Percentiles rank a stretch among this genome's conserved stretches.
phyloP scores from a whole-genome alignment of 805 yeast genomes.

The Ogataea henricii region DNA sequence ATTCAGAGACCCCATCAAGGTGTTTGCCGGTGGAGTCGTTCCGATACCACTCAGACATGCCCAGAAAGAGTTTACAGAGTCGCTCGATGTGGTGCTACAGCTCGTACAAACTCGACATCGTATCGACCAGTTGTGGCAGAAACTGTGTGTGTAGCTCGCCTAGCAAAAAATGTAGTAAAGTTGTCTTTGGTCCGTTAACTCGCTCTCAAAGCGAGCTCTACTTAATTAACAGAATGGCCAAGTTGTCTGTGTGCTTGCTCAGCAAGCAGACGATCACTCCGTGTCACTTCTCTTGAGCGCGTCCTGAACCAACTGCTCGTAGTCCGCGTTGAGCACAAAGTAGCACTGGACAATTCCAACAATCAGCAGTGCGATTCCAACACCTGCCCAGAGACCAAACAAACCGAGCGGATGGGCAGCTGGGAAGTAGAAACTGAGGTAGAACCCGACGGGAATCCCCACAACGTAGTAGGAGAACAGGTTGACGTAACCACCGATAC shows the following conservation, averaged over 20 bases:
- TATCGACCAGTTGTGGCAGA: neutral
- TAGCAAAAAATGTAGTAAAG: no score
- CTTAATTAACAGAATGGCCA: no score
- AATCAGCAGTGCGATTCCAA: constrained; percentile 36
- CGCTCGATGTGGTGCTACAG: constrained; percentile 13
- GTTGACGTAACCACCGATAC: constrained; percentile 55
- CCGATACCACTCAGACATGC: constrained; percentile 23
- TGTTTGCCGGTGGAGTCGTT: constrained; percentile 33
- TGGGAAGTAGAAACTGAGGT: constrained; percentile 54
- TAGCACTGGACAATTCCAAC: constrained; percentile 54
- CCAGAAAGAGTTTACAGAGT: constrained; percentile 16
- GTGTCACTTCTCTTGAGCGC: constrained; percentile 39
- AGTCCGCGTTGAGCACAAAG: constrained; percentile 48
- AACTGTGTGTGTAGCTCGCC: no score
- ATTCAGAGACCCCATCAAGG: constrained; percentile 23
- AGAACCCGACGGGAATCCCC: constrained; percentile 67
- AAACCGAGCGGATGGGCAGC: constrained; percentile 38
- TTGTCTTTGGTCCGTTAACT: no score
- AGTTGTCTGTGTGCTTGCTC: no score
- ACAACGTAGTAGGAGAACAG: constrained; percentile 63
- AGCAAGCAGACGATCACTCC: constrained; percentile 14
- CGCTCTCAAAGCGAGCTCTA: no score
- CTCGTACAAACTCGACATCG: constrained; percentile 14
- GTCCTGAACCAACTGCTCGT: constrained; percentile 51
- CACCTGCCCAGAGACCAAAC: constrained; percentile 40